Base-by-base conservation (phyloP, 441 rosid species). In the Eutrema salsugineum region DNA sequence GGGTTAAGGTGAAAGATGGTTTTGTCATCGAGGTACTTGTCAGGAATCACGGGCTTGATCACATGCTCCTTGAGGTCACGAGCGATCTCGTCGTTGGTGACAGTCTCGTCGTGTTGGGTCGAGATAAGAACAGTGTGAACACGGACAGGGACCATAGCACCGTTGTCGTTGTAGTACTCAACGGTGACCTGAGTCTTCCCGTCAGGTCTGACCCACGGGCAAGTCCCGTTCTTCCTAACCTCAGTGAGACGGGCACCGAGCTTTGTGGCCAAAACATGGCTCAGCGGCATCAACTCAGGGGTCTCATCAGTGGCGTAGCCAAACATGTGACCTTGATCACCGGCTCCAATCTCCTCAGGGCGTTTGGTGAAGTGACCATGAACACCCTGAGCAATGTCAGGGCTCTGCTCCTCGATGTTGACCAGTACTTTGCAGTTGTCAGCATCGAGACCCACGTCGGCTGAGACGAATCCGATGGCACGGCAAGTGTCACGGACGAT, bases 241-340 rank as follows among this genome's bases (percentile, higher is more conserved):
- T 85, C 87, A 2, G 89, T 82, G 46, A 84, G 80, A 17, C 84
- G 76, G 8, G 87, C 85, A 11, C 87, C 86, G 0, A 78, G 83
- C 83, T 81, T 85, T 0, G 90, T 84, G 0, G 85, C 86, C 11
- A 77, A 80, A 19, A 84, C 89, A 67, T 83, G 90, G 46, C 82
- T 77, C 72, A 84, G 27, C 0, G 84, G 90, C 88, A 85, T 86
- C n/a, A 81, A 40, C 64, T 87, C 88, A 4, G 89, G 84, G 16
- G 92, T 85, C 75, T 87, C 89, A 53, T 87, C 92, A 0, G 89
- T 87, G n/a, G 91, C 91, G 30, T 87, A 85, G 3, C 89, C 91
- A 47, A 87, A 87, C 91, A 87, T 85, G 19, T 85, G 91, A n/a
- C 91, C 91, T 70, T 85, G 91, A 10, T 87, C 91, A 60, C 91